Evolutionary conservation across 108 stramenopile genomes (phyloP).

Genomic region (Cyclotella kingstonii): DNA sequence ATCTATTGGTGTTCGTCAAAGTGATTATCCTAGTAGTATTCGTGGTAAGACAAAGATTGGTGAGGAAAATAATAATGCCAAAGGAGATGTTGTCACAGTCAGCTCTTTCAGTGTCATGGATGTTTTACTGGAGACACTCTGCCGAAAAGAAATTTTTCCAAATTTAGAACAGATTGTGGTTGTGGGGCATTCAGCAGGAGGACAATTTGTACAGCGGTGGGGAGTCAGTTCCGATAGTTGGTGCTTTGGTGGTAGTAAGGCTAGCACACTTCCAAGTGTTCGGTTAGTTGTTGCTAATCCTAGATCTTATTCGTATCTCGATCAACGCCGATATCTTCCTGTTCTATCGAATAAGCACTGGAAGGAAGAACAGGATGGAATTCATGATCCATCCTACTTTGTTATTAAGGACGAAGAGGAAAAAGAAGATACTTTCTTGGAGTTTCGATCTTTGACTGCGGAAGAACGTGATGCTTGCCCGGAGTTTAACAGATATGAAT

Average conservation of each 20-base stretch:
- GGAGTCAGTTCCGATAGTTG: slow-evolving; percentile 63
- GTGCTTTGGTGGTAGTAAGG: slow-evolving; percentile 35
- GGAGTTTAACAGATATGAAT: slow-evolving; percentile 70
- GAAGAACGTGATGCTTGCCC: slow-evolving; percentile 41
- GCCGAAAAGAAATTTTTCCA: slow-evolving; percentile 44
- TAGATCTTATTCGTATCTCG: slow-evolving; percentile 66
- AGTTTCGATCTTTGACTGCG: slow-evolving; percentile 21
- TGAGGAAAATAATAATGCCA: no score
- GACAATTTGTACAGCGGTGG: slow-evolving; percentile 82
- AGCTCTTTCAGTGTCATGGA: slow-evolving; percentile 81
- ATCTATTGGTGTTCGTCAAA: slow-evolving; percentile 34
- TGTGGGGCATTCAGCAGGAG: slow-evolving; percentile 84
- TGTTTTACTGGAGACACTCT: slow-evolving; percentile 51
- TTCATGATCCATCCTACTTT: background rate
- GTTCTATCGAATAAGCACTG: slow-evolving; percentile 15
- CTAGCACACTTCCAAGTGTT: slow-evolving; percentile 29
- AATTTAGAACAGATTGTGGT: slow-evolving; percentile 54
- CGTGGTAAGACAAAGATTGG: background rate
- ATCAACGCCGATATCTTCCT: slow-evolving; percentile 53
- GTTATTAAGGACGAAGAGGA: background rate
- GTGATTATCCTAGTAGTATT: no score
- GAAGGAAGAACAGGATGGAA: slow-evolving; percentile 6
- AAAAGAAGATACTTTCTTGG: slow-evolving; percentile 1
- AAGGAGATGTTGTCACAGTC: slow-evolving; percentile 29
- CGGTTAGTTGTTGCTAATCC: slow-evolving; percentile 81